phyloP scores from a whole-genome alignment of 352 stramenopile genomes.

The Phytophthora pluvialis region DNA sequence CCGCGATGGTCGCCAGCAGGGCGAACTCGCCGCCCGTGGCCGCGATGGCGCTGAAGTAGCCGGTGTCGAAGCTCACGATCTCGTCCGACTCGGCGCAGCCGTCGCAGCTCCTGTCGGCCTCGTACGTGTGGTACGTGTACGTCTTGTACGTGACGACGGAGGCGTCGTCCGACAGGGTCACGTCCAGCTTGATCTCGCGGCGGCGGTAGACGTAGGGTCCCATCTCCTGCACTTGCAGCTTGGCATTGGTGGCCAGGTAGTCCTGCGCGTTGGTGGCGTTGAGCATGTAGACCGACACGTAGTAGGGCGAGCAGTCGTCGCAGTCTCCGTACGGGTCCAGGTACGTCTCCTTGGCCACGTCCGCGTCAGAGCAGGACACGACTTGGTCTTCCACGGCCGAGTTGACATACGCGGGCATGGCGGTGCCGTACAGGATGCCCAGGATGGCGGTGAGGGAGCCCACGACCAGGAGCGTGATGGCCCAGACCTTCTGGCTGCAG shows the following conservation, averaged over 20 bases:
- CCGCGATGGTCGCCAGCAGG: constrained; percentile 52
- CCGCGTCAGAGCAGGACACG: constrained; percentile 44
- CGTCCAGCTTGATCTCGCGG: constrained; percentile 65
- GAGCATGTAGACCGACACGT: constrained; percentile 70
- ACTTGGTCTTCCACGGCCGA: constrained; percentile 44
- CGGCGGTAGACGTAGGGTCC: constrained; percentile 77
- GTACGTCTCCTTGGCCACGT: constrained; percentile 52
- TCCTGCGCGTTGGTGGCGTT: constrained; percentile 81
- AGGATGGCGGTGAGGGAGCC: constrained; percentile 48
- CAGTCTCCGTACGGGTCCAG: constrained; percentile 74
- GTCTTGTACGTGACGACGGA: constrained; percentile 74
- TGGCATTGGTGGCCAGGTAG: constrained; percentile 51
- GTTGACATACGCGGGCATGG: constrained; percentile 57
- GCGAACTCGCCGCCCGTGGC: constrained; percentile 63
- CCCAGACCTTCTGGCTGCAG: constrained; percentile 40
- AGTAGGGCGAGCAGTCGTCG: constrained; percentile 79
- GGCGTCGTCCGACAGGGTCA: constrained; percentile 56
- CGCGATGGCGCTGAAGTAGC: constrained; percentile 76
- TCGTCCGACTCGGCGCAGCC: constrained; percentile 60
- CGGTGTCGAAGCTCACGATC: constrained; percentile 62
- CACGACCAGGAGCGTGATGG: constrained; percentile 40
- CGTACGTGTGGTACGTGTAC: constrained; percentile 81
- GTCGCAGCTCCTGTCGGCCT: constrained; percentile 48
- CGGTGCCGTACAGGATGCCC: constrained; percentile 60
- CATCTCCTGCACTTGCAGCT: constrained; percentile 68